Evolutionary conservation across 352 stramenopile genomes (phyloP).

Genomic region (Ophiocytium majus): DNA sequence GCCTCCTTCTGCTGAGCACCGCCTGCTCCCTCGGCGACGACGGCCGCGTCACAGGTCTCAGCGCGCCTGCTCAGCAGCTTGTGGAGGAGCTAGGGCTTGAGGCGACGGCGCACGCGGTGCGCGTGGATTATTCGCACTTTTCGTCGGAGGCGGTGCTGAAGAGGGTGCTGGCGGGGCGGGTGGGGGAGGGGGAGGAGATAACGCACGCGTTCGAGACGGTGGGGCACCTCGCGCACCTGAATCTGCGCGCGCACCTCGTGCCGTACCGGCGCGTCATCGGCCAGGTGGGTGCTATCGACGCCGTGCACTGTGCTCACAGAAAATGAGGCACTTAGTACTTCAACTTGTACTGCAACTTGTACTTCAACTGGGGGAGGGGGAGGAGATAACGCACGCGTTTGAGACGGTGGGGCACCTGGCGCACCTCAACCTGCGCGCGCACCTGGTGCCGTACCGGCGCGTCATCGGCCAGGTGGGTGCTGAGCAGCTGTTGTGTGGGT

Average conservation of each 20-base stretch:
- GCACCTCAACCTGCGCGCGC: slow-evolving; percentile 94
- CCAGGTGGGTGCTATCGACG: slow-evolving; percentile 61
- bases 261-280: slow-evolving; percentile 94
- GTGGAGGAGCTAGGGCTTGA: background rate
- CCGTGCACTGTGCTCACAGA: too few species aligned
- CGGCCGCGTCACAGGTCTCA: slow-evolving; percentile 27
- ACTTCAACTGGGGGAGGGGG: slow-evolving; percentile 66
- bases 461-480: slow-evolving; percentile 90
- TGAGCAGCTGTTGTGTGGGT: too few species aligned
- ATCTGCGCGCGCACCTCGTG: slow-evolving; percentile 85
- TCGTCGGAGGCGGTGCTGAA: slow-evolving; percentile 49
- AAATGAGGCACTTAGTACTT: too few species aligned
- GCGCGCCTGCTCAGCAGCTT: background rate
- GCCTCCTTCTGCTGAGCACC: slow-evolving; percentile 34
- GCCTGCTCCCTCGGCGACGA: slow-evolving; percentile 26
- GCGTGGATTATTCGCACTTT: slow-evolving; percentile 38
- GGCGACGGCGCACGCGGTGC: slow-evolving; percentile 23
- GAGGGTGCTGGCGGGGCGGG: slow-evolving; percentile 63
- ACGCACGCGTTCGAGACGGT: slow-evolving; percentile 82
- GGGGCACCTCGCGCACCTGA: slow-evolving; percentile 95
- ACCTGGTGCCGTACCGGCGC: slow-evolving; percentile 89
- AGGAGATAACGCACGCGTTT: slow-evolving; percentile 75
- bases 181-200: slow-evolving; percentile 65
- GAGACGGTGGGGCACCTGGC: slow-evolving; percentile 91
- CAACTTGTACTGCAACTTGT: too few species aligned